phyloP scores from a whole-genome alignment of 2,329 filamentous ascomycete genomes.

The Penicillium sp. region DNA sequence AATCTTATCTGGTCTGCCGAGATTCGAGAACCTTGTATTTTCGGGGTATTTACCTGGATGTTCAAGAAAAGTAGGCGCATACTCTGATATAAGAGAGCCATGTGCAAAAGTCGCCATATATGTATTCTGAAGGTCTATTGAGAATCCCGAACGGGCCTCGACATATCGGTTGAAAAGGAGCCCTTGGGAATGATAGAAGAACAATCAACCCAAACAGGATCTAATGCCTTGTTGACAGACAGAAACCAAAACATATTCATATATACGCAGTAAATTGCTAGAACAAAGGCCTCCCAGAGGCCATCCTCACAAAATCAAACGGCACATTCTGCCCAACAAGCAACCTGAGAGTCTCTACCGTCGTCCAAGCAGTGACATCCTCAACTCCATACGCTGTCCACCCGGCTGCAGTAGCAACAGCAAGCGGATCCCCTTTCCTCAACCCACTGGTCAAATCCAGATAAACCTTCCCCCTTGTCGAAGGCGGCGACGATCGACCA shows the following conservation, averaged over 20 bases:
- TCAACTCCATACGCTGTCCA: slow-evolving; percentile 76
- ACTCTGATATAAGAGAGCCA: too few relatives aligned
- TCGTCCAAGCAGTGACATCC: slow-evolving; percentile 79
- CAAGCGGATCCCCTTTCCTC: slow-evolving; percentile 64
- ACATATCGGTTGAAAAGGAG: too few relatives aligned
- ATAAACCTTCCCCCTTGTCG: slow-evolving; percentile 63
- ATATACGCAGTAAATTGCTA: slow-evolving; percentile 25
- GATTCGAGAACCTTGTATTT: neutral
- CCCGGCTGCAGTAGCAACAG: slow-evolving; percentile 67
- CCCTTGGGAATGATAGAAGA: too few relatives aligned
- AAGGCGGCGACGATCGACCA: slow-evolving; percentile 36
- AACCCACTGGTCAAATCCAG: slow-evolving; percentile 70
- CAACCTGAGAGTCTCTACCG: slow-evolving; percentile 72
- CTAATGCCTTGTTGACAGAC: slow-evolving; percentile 1
- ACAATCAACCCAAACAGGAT: neutral
- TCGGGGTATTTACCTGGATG: too few relatives aligned
- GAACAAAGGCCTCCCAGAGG: slow-evolving; percentile 56
- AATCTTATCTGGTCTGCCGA: slow-evolving; percentile 3
- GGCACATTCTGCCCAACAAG: slow-evolving; percentile 83
- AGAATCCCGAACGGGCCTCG: too few relatives aligned
- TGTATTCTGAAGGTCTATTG: too few relatives aligned
- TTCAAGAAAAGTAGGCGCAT: too few relatives aligned
- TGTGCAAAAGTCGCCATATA: too few relatives aligned
- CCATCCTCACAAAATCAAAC: slow-evolving; percentile 79
- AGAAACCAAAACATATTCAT: neutral